These are phyloP conservation scores for Fusarium secorum DNA, from an alignment of 2,329 filamentous ascomycete genomes.

Conservation along the genomic window DNA sequence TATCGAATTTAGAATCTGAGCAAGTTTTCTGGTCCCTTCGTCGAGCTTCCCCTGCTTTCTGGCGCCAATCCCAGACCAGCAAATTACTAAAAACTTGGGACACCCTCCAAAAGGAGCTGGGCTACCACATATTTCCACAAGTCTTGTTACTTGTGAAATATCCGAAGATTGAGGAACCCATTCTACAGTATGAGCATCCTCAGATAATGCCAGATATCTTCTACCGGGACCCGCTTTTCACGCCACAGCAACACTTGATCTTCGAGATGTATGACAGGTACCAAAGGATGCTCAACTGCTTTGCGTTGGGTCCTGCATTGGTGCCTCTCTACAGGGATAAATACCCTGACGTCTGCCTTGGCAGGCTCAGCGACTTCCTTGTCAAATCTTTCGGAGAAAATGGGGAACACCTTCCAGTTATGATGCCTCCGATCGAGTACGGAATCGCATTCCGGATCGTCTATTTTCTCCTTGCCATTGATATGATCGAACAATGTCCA, in stretches of 20 bases:
- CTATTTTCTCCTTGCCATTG: not conserved
- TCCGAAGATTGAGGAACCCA: not conserved
- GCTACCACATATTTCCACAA: accelerated
- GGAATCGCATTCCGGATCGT: accelerated
- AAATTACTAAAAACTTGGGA: not conserved
- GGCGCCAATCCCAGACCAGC: not conserved
- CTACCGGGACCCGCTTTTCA: not conserved
- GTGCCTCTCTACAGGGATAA: not conserved
- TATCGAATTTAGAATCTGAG: not conserved
- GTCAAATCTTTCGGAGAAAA: not conserved
- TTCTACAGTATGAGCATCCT: not conserved
- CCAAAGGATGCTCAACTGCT: not conserved
- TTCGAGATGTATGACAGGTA: not conserved
- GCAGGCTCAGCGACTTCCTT: not conserved
- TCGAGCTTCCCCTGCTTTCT: not conserved
- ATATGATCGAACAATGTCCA: not conserved
- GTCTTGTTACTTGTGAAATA: not conserved
- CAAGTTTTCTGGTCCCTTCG: not conserved
- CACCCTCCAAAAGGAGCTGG: not conserved
- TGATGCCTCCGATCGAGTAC: not conserved
- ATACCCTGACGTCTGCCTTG: not conserved
- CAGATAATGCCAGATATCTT: accelerated
- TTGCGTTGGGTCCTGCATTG: not conserved
- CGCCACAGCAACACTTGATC: not conserved
- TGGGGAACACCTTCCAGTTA: not conserved